These are phyloP conservation scores for Clavispora fructus DNA, from an alignment of 805 yeast species.

Conservation along the genomic window DNA sequence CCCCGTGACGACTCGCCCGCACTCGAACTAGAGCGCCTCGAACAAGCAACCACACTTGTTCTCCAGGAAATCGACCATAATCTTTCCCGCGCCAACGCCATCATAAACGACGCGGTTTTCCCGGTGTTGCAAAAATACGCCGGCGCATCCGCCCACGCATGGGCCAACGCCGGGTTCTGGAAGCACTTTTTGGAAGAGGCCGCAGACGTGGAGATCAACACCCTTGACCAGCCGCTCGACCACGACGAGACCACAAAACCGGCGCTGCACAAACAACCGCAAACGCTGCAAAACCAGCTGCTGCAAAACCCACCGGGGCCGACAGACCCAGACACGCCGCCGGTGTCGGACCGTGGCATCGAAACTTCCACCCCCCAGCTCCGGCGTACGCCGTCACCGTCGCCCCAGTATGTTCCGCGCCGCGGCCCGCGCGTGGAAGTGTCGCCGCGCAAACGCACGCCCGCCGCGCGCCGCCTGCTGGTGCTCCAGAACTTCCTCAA, in stretches of 20 bases:
- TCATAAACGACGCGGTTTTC: conserved; percentile 60
- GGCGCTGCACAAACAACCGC: conserved; percentile 1
- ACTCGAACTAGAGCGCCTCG: conserved; percentile 53
- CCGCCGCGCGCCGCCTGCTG: conserved; percentile 19
- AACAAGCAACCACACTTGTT: conserved; percentile 72
- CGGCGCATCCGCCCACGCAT: conserved; percentile 50
- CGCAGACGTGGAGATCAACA: conserved; percentile 58
- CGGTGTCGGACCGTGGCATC: conserved; percentile 5
- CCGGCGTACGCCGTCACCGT: conserved; percentile 10
- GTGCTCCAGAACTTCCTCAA: conserved; percentile 30
- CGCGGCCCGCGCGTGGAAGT: conserved; percentile 2
- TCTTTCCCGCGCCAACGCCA: conserved; percentile 59
- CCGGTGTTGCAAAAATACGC: conserved; percentile 65
- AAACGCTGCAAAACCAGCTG: background rate
- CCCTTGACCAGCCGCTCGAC: conserved; percentile 41
- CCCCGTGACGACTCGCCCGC: conserved; percentile 14
- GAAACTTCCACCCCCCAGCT: conserved; percentile 27
- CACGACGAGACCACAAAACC: background rate
- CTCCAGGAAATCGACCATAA: conserved; percentile 77
- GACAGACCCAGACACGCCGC: conserved; percentile 8
- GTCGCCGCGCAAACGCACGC: conserved; percentile 21
- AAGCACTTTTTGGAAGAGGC: conserved; percentile 72
- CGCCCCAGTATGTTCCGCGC: conserved; percentile 1
- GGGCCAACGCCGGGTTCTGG: conserved; percentile 70
- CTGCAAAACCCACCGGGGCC: background rate